Conservation (phyloP, 1,284 basidiomycete species). For the Tylopilus orsonianus region DNA sequence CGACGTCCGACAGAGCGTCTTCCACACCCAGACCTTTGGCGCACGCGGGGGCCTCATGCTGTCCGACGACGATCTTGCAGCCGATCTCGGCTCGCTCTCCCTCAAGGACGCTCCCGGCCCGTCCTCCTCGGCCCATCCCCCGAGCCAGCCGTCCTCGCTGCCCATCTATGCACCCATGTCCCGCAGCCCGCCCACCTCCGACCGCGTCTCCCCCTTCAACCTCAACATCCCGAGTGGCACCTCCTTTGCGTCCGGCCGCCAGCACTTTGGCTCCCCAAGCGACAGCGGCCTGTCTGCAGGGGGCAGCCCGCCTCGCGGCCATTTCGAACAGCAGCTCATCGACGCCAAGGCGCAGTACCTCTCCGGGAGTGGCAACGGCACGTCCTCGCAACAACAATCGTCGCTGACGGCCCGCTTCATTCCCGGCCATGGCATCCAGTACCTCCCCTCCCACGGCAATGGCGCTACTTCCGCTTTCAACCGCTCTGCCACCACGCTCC, state of each 20-base stretch:
- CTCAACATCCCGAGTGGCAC: conserved; percentile 49
- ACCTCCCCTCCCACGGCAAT: conserved; percentile 44
- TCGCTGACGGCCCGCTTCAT: conserved; percentile 56
- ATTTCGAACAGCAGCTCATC: conserved; percentile 43
- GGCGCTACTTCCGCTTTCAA: conserved; percentile 33
- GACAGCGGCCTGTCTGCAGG: conserved; percentile 48
- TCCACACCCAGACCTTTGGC: conserved; percentile 23
- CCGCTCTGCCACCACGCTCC: conserved; percentile 32
- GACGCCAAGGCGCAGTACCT: conserved; percentile 39
- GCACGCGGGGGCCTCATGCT: conserved; percentile 58
- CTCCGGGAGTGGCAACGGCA: conserved; percentile 25
- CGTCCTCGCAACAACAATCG: conserved; percentile 29
- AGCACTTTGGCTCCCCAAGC: conserved; percentile 57
- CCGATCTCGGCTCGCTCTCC: conserved; percentile 63
- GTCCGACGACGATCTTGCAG: conserved; percentile 80
- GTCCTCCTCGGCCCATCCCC: conserved; percentile 44
- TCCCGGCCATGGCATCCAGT: conserved; percentile 64
- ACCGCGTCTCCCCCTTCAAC: conserved; percentile 58
- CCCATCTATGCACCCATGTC: conserved; percentile 71
- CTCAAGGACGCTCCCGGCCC: conserved; percentile 50
- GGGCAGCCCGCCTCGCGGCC: conserved; percentile 39
- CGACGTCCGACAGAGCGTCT: conserved; percentile 34
- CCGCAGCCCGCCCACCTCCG: conserved; percentile 56
- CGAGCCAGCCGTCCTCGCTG: conserved; percentile 62
- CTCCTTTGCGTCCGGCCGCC: conserved; percentile 42